These are phyloP conservation scores for Leccinum huronense DNA, from an alignment of 1,284 basidiomycete species.

Conservation along the genomic window DNA sequence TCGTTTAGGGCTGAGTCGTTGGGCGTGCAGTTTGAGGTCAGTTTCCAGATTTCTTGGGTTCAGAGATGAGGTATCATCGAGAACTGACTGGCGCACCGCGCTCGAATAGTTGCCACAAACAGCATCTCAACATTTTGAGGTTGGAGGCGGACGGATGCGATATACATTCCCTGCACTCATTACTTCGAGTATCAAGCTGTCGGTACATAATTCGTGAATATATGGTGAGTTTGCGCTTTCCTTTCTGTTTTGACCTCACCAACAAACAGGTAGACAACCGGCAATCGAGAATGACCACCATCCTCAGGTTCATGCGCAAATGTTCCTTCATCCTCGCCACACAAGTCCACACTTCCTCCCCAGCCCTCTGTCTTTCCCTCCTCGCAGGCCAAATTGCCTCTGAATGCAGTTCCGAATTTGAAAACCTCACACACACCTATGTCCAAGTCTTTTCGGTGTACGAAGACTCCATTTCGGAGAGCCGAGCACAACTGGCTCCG, in stretches of 20 bases:
- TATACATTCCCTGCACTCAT: conserved; percentile 95
- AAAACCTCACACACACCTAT: no score
- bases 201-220: conserved; percentile 80
- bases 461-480: no score
- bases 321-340: conserved; percentile 17
- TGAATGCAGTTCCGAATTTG: no score
- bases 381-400: no score
- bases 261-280: conserved; percentile 75
- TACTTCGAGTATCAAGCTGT: conserved; percentile 88
- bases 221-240: conserved; percentile 38
- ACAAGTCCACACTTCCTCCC: no score
- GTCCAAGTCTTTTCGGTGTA: no score
- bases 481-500: no score
- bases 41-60: conserved; percentile 26
- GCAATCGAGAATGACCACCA: conserved; percentile 49
- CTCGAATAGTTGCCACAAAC: conserved; percentile 77
- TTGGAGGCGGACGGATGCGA: conserved; percentile 88
- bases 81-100: conserved; percentile 1
- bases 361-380: no score
- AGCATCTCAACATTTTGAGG: conserved; percentile 81
- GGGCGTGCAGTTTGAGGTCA: conserved; percentile 83
- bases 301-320: conserved; percentile 76
- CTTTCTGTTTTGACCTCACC: neutral
- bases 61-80: no score
- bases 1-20: conserved; percentile 65